A percentile compares a stretch with the other conserved stretches of the same genome.
phyloP scores from a whole-genome alignment of 257 asterid genomes.

The Linderniella brevidens region DNA sequence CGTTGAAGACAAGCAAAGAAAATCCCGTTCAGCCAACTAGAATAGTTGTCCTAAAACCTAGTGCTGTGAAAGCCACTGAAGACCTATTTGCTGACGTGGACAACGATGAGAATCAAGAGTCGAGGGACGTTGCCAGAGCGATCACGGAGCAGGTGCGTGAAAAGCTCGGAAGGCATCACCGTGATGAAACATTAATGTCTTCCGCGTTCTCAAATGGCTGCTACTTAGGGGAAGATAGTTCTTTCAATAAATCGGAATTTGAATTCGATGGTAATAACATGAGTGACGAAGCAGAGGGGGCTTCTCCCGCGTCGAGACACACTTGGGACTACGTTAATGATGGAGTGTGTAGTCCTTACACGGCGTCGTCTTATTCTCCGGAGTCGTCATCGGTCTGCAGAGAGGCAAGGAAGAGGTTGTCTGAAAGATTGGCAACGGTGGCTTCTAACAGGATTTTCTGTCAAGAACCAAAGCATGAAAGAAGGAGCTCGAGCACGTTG shows the following conservation, averaged over 20 bases:
- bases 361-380: conserved; percentile 59
- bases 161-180: no score
- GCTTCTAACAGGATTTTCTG: conserved; percentile 36
- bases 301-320: conserved; percentile 50
- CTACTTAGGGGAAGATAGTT: conserved; percentile 42
- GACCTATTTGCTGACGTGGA: conserved; percentile 21
- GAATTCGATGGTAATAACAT: no score
- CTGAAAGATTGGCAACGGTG: conserved; percentile 75
- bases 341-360: conserved; percentile 47
- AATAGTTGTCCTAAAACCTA: conserved; percentile 68
- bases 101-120: conserved; percentile 19
- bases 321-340: conserved; percentile 62
- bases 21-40: conserved; percentile 43
- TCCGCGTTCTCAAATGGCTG: conserved; percentile 34
- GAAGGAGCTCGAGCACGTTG: conserved; percentile 55
- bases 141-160: conserved; percentile 45
- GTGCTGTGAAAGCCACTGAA: conserved; percentile 27
- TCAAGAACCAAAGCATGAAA: conserved; percentile 39
- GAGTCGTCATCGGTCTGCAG: conserved; percentile 65
- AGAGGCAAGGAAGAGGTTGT: conserved; percentile 78
- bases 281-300: conserved; percentile 51
- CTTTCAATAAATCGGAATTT: conserved; percentile 44
- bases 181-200: no score
- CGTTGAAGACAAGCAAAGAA: conserved; percentile 21
- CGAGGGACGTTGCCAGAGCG: conserved; percentile 25